Evolutionary conservation across 2,329 filamentous ascomycete genomes (phyloP), one percentile per base, ranked within the genome.

Genomic region (Aspergillus pseudonomiae): DNA sequence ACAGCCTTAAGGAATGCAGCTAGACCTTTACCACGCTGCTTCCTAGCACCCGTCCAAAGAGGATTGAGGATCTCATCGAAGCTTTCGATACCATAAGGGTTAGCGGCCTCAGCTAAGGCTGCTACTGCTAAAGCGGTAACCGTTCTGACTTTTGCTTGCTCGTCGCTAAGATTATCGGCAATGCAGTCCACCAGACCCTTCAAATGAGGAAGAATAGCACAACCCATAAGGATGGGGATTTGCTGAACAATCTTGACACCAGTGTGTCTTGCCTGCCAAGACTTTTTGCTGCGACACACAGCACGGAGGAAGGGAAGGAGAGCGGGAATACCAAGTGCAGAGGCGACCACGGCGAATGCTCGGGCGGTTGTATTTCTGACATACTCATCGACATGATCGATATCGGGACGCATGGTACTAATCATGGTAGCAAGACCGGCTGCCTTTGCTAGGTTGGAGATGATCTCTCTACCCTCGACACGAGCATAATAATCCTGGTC

Each of bases 161-260:
- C 95, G 71, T 99, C 95, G 73, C 96, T 97, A 16, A 99, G 85
- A 76, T 97, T 97, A 57, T 94, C 93, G 16, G 91, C 93, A 74
- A 99, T 97, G 77, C 94, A 98, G 71, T 98, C 95, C 9, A 99
- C 95, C 12, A 99, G 83, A 5, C 94, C 94, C 78, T 97, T 98
- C 59, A 99, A 84, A 78, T 99, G 94, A 39, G 95, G 95, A 30
- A 99, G 83, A 58, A 99, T 92, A 52, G 95, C 95, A 76, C 95
- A 99, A 32, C 95, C 95, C 95, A 99, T 99, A 6, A 99, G 83
- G 70, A 99, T 99, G 26, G 95, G 94, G 72, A 99, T 98, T 76
- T 99, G 95, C 78, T 99, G 95, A 19, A 99, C 92, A 75, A 99
- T 99, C 84, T 99, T 99, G 68, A 99, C 95, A 81, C 95, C 95